Evolutionary conservation across 2,329 filamentous ascomycete species (phyloP), one percentile per base, ranked within the genome.

Genomic region (Fusarium duplospermum): DNA sequence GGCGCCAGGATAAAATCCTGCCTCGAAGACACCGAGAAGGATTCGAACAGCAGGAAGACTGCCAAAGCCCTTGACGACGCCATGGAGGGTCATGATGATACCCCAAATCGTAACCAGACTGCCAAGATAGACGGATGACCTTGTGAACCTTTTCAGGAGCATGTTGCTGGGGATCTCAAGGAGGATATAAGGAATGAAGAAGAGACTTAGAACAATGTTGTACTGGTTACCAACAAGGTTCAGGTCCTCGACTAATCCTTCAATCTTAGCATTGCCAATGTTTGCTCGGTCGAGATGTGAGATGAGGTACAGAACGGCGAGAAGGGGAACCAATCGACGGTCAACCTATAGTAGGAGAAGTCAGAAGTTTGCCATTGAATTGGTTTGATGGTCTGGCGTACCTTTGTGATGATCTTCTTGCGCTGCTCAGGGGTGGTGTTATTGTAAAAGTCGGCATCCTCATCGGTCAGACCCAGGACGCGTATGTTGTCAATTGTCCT

Each of bases 281-380:
- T 91, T 91, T 10, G 87, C 86, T 22, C 87, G 83, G 77, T 91
- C 89, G 14, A 91, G 82, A 71, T 89, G 90, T 69, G 87, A 87
- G 8, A 90, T 83, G 1, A 91, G 80, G 74, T 90, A 91, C 4
- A 91, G 81, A 74, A 84, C 14, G 62, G 91, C 83, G 91, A 93
- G 52, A 90, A 82, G 83, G 2, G 86, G 86, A 2, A 79, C 61
- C 6, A 81, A 66, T 1, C 79, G 72, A 5, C 74, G 27, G 35
- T 78, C 77, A 54, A 54, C 47, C 47, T 54, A 20, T 22, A 3
- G 7, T 9, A 45, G 40, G 4, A n/a, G 10, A n/a, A 54, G 47
- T 54, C 18, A 54, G 47, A n/a, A 31, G 5, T 29, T 2, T 29
- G 16, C 16, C 27, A 31, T 54, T 2, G 27, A 31, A 31, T 7